Evolutionary conservation across 805 yeast species (phyloP), one percentile per base, ranked within the genome.

Genomic region (Ogataea pilisensis): DNA sequence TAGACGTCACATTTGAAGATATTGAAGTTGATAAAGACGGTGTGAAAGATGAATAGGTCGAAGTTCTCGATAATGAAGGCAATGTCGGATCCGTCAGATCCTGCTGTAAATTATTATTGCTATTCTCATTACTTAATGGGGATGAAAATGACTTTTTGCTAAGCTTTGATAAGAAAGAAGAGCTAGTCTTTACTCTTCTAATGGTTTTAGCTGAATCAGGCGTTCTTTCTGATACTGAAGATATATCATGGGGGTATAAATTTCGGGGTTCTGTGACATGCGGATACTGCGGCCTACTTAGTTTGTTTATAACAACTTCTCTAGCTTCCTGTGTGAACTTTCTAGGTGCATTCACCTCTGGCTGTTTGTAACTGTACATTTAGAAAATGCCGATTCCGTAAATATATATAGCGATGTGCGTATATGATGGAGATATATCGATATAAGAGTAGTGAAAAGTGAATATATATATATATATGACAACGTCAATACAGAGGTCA

Each of bases 311-410:
- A 13, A 58, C 60, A 3, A 38, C 49, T 24, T 45, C 46, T 17
- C 63, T 46, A 4, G 63, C 63, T 30, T 46, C 49, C 27, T 45
- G 51, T 5, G 54, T 57, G 35, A 58, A 55, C 41, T 45, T 47
- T 4, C 44, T 48, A 0, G 63, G 63, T 2, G 60, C 48, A 18
- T 39, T 44, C n/a, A 48, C 32, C 5, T 46, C 35, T 26, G 46
- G 46, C 12, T 45, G 46, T 35, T 42, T 45, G 25, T 44, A 44
- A 19, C 41, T 43, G 33, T 39, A 51, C 55, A 51, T 51, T 5
- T 8, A 12, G 11, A 13, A n/a, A n/a, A n/a, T n/a, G n/a, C n/a
- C n/a, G n/a, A n/a, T n/a, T n/a, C n/a, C n/a, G n/a, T n/a, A n/a
- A n/a, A n/a, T n/a, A n/a, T n/a, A n/a, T n/a, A n/a, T n/a, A n/a